Evolutionary conservation across 192 early-diverging fungal species (phyloP).

Genomic region (Rhizophagus clarus): DNA sequence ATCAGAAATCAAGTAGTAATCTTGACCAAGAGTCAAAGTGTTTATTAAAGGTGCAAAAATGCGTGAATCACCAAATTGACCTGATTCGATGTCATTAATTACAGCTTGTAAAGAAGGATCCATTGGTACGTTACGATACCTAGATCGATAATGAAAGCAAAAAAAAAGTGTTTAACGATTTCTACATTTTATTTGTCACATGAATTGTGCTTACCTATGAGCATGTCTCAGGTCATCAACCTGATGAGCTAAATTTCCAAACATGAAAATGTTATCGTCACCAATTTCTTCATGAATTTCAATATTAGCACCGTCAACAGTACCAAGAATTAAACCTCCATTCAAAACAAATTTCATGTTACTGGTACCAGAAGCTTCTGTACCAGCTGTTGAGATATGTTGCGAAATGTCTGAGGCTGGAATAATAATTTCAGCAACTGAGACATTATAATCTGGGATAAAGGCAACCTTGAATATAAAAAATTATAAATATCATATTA

Average conservation of each 20-base stretch:
- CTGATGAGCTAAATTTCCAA: slow-evolving; percentile 88
- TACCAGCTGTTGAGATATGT: slow-evolving; percentile 99
- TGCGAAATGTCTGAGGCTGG: slow-evolving; percentile 99
- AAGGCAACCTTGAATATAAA: slow-evolving; percentile 69
- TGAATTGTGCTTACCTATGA: slow-evolving; percentile 53
- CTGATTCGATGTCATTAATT: slow-evolving; percentile 76
- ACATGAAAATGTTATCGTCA: slow-evolving; percentile 97
- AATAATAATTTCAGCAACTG: slow-evolving; percentile 92
- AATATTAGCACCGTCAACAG: slow-evolving; percentile 98
- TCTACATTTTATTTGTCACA: background rate
- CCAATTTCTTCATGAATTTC: slow-evolving; percentile 98
- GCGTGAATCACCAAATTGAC: slow-evolving; percentile 80
- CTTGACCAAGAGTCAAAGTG: slow-evolving; percentile 79
- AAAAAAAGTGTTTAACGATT: background rate
- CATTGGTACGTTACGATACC: slow-evolving; percentile 75
- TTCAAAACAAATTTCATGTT: slow-evolving; percentile 99
- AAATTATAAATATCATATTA: background rate
- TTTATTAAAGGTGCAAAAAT: slow-evolving; percentile 80
- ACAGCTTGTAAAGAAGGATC: slow-evolving; percentile 81
- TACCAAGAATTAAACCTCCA: slow-evolving; percentile 97
- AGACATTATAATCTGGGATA: slow-evolving; percentile 99
- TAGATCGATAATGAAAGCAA: slow-evolving; percentile 23
- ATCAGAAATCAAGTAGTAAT: slow-evolving; percentile 83
- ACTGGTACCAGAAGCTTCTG: slow-evolving; percentile 97
- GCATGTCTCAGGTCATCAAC: slow-evolving; percentile 95